These are phyloP conservation scores for Fraxinus greggii DNA, from an alignment of 305 asterid species.

Conservation along the genomic window DNA sequence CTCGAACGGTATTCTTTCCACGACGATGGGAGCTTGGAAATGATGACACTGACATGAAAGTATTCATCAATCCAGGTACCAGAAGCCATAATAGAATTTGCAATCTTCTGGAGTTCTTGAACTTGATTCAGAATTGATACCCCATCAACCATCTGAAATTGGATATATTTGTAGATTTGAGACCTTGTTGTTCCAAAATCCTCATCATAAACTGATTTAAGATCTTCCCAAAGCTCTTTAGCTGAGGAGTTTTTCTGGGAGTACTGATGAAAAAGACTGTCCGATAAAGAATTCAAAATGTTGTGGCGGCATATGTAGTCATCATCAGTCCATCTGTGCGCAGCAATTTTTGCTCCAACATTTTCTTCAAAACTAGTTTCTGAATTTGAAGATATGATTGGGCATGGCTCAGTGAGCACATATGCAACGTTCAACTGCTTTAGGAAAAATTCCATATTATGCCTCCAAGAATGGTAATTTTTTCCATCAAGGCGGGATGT, in stretches of 20 bases:
- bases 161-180: conserved; percentile 55
- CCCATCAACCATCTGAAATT: conserved; percentile 67
- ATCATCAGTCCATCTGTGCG: conserved; percentile 55
- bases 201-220: conserved; percentile 43
- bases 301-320: conserved; percentile 57
- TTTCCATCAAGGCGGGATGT: conserved; percentile 56
- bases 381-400: conserved; percentile 29
- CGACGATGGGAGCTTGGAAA: conserved; percentile 73
- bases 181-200: conserved; percentile 73
- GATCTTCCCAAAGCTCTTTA: conserved; percentile 72
- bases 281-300: conserved; percentile 60
- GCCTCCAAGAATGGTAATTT: conserved; percentile 66
- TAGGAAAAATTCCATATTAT: conserved; percentile 56
- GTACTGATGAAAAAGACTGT: conserved; percentile 49
- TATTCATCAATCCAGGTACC: conserved; percentile 66
- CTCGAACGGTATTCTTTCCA: conserved; percentile 60
- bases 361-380: conserved; percentile 38
- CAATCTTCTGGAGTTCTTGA: conserved; percentile 55
- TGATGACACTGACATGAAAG: conserved; percentile 54
- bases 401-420: conserved; percentile 57
- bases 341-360: conserved; percentile 28
- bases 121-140: conserved; percentile 56
- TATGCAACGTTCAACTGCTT: conserved; percentile 54
- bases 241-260: conserved; percentile 48
- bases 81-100: conserved; percentile 44